Evolutionary conservation across 2,329 filamentous ascomycete genomes (phyloP), one percentile per base, ranked within the genome.

Genomic region (Xylogone sp.): DNA sequence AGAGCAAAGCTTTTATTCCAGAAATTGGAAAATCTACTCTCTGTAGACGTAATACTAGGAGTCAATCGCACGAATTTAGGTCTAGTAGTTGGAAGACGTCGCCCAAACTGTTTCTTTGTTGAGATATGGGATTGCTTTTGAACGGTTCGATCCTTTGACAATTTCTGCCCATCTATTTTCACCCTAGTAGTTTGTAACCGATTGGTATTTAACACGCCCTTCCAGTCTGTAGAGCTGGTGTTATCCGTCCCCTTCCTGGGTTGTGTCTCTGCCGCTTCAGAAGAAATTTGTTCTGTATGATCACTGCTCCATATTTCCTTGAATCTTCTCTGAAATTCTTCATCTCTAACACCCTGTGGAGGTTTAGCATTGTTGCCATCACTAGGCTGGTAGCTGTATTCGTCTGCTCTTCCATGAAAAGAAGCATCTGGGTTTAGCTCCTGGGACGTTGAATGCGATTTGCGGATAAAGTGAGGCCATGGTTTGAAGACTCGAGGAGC

Each of bases 401-500:
- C 24, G 5, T 27, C 24, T 27, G 24, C 10, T 10, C 24, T 16
- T 39, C n/a, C 34, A 18, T 5, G 10, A 16, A 13, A 16, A 16
- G 12, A 16, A 45, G 20, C 18, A 21, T 19, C 4, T 45, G 5
- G 20, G 43, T 4, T 49, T 42, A 27, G 27, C 43, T 24, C 16
- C 21, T 3, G 13, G 24, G 24, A 21, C 22, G 20, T 45, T n/a
- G 50, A 52, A 45, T 56, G 27, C 42, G 47, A 43, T 45, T 51
- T 53, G 27, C 44, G 43, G 21, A 51, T 45, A 21, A 42, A 50
- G 46, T 31, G 51, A 5, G 65, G 62, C 63, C 65, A 68, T 65
- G 62, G 58, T 52, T 59, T 50, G 42, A 66, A 65, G 20, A 64
- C 57, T 59, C 65, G 53, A 42, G 65, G 65, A 21, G 63, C 62